Percentiles rank a stretch among this genome's conserved stretches.
Conservation (phyloP, 176 grass and related monocot genomes). For the Chloris gayana region DNA sequence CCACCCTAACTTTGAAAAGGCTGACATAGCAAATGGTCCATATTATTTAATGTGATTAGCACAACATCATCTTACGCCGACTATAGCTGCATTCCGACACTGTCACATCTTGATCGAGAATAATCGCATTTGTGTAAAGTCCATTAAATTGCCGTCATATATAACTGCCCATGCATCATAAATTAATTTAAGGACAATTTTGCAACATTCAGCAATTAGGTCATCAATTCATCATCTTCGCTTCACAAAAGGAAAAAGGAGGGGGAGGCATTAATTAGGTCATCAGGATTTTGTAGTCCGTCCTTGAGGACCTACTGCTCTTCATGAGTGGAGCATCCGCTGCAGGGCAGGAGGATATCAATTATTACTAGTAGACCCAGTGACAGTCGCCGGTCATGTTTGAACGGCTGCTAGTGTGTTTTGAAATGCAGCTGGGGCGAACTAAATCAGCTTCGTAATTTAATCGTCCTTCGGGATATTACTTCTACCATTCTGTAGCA, state of each 20-base stretch:
- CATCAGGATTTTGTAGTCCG: not conserved
- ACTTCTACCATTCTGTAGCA: too few species aligned
- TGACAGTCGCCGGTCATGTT: not conserved
- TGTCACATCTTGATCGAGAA: not conserved
- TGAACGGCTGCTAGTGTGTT: too few species aligned
- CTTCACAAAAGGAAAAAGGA: not conserved
- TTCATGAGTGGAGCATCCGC: conserved; percentile 8
- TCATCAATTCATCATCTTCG: too few species aligned
- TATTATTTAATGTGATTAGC: too few species aligned
- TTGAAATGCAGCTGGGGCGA: too few species aligned
- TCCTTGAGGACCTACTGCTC: not conserved
- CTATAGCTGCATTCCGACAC: not conserved
- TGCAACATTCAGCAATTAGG: not conserved
- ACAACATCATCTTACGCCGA: too few species aligned
- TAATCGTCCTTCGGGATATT: too few species aligned
- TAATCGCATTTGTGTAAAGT: not conserved
- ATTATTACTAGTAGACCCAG: too few species aligned
- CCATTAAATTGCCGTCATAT: not conserved
- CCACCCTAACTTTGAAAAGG: too few species aligned
- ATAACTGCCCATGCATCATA: not conserved
- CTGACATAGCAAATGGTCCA: too few species aligned
- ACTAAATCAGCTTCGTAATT: too few species aligned
- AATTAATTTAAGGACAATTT: not conserved
- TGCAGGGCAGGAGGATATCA: conserved; percentile 5
- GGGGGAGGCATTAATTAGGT: too few species aligned